Evolutionary conservation across 192 early-diverging fungal genomes (phyloP), one percentile per base, ranked within the genome.

Genomic region (Coemansia sp.): DNA sequence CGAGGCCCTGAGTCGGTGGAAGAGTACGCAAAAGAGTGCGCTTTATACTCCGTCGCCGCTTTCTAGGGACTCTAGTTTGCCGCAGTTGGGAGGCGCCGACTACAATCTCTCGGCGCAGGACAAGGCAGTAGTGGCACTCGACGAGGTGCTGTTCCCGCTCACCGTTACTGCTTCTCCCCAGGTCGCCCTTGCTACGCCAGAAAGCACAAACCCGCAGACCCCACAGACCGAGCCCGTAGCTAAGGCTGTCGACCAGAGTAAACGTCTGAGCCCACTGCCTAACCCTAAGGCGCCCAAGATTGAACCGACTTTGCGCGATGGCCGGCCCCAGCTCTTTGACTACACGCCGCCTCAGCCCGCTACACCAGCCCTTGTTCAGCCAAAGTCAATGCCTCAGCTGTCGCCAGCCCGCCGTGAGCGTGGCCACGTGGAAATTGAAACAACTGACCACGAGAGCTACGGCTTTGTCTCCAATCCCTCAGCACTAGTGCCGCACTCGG

Each of bases 401-500:
- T 62, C 41, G 30, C 27, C 44, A 6, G 18, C 59, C 0, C 70
- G 74, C 9, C 74, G 75, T 3, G 75, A 73, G 44, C 64, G 80
- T 15, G 66, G 61, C 6, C 81, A 83, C 39, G 70, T 83, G 47
- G 69, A 83, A 43, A 60, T 83, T 32, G 81, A 78, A 32, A 74
- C 69, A 15, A 72, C 67, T 4, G 81, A 75, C 20, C 70, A 71
- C 56, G 67, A 74, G 38, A 76, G 73, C 65, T 78, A 78, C 59
- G 76, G 76, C 1, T 78, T 75, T 68, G 76, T 83, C 27, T 75
- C 76, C 20, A 83, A 78, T 15, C 81, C 76, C 11, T 49, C 81
- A 4, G 75, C 73, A 20, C 52, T 78, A 18, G 76, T 78, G 24
- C 39, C 59, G 2, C 39, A 64, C 22, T n/a, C 45, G 4, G 13